phyloP scores from a whole-genome alignment of 1,284 basidiomycete genomes.

The Trichosporon sp. region DNA sequence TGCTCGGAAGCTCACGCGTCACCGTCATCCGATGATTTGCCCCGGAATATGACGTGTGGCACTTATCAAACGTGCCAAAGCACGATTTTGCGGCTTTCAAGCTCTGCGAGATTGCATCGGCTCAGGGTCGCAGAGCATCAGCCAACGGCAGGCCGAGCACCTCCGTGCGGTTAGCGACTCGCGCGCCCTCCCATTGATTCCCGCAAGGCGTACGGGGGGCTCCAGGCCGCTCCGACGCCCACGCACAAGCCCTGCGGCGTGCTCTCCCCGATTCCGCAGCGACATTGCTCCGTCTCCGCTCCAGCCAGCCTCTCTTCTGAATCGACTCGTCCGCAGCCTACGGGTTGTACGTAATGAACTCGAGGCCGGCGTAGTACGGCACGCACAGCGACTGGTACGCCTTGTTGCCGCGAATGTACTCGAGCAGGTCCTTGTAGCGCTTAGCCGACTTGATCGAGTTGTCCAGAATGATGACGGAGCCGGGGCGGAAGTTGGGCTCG shows the following conservation, averaged over 20 bases:
- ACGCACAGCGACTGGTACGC: slow-evolving; percentile 13
- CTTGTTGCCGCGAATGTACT: slow-evolving; percentile 6
- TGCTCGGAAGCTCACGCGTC: neutral
- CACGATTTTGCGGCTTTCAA: slow-evolving; percentile 1
- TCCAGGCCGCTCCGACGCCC: neutral
- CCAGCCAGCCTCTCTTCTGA: neutral
- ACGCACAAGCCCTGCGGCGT: neutral
- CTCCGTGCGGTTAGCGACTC: neutral
- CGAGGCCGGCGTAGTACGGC: slow-evolving; percentile 29
- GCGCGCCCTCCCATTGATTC: neutral
- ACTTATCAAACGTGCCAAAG: neutral
- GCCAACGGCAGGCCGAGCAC: neutral
- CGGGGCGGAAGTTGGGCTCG: slow-evolving; percentile 25
- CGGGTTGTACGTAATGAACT: slow-evolving; percentile 24
- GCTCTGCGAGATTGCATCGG: neutral
- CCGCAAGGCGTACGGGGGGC: neutral
- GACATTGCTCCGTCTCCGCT: neutral
- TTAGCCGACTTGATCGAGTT: slow-evolving; percentile 19
- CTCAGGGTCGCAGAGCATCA: neutral
- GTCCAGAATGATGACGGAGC: slow-evolving; percentile 25
- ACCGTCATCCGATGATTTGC: neutral
- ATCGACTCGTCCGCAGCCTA: neutral
- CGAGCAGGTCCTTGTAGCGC: slow-evolving; percentile 26
- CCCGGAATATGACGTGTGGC: neutral
- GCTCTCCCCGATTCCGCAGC: neutral